Evolutionary conservation across 768 basidiomycete species (phyloP), one percentile per base, ranked within the genome.

Genomic region (Auriscalpium microsporum): DNA sequence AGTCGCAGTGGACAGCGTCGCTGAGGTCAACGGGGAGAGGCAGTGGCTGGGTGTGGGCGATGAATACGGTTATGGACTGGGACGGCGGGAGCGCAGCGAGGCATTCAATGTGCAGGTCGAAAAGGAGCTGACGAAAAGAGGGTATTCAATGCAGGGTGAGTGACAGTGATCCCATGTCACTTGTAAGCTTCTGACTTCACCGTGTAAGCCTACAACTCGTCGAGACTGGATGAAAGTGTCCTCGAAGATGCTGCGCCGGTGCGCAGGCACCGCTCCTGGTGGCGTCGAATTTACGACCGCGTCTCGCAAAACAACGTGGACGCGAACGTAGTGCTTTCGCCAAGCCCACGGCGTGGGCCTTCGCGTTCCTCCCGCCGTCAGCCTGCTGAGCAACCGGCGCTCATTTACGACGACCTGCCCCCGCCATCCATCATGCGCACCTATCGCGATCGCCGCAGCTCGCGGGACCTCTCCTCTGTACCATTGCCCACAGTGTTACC

Each of bases 11-110:
- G 48, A 53, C 10, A 45, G 16, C 19, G 49, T 50, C 7, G 53
- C 45, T 48, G 51, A 56, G 34, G 45, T 52, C 40, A 57, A 75
- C n/a, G 76, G 73, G 0, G 77, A 77, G 57, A 68, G 72, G 58
- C 78, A 80, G 59, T 83, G 80, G 81, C 65, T 83, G 9, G 75
- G 77, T 21, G 37, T 73, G 1, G 78, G 78, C 1, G 72, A 78
- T 59, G 67, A 74, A 59, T 73, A 76, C 55, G 72, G 63, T 8
- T 78, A 78, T 64, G 77, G 74, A 3, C 66, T 78, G 17, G 62
- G 64, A 7, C 65, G 69, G 34, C 59, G 71, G 51, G 80, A 83
- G 65, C 72, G 72, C 64, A 83, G 80, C 61, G 80, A 80, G 38
- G 73, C 71, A 8, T 67, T 85, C 10, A 78, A 73, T 52, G 70